Percentiles rank a stretch among this genome's conserved stretches.
phyloP scores from a whole-genome alignment of 148 eudicot species.

The Rhododendron molle region DNA sequence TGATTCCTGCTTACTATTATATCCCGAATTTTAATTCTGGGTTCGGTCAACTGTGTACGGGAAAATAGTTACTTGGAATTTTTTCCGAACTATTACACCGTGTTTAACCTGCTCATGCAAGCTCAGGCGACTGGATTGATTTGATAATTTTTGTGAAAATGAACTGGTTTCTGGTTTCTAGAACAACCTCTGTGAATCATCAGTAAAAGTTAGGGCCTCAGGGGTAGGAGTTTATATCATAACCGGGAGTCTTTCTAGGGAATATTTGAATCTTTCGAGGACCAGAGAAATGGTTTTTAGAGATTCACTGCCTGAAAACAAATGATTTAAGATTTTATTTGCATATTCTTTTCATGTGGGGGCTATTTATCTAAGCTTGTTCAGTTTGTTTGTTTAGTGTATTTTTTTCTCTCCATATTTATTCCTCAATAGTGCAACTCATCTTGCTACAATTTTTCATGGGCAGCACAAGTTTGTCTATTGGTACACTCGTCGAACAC shows the following conservation, averaged over 20 bases:
- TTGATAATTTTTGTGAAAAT: neutral
- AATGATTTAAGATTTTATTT: neutral
- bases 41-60: neutral
- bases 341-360: neutral
- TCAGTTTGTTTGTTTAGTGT: neutral
- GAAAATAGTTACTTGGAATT: neutral
- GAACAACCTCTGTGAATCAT: neutral
- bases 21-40: neutral
- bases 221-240: neutral
- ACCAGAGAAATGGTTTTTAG: neutral
- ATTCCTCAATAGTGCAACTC: neutral
- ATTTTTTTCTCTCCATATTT: neutral
- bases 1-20: neutral
- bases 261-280: neutral
- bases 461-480: slow-evolving; percentile 78
- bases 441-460: slow-evolving; percentile 10
- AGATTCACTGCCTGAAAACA: neutral
- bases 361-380: neutral
- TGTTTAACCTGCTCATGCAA: neutral
- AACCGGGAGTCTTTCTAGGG: neutral
- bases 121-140: neutral
- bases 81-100: neutral
- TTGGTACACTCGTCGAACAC: slow-evolving; percentile 90
- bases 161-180: neutral
- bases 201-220: neutral